These are phyloP conservation scores for Pseudocercospora cruenta DNA, from an alignment of 2,329 filamentous ascomycete genomes.

Conservation along the genomic window DNA sequence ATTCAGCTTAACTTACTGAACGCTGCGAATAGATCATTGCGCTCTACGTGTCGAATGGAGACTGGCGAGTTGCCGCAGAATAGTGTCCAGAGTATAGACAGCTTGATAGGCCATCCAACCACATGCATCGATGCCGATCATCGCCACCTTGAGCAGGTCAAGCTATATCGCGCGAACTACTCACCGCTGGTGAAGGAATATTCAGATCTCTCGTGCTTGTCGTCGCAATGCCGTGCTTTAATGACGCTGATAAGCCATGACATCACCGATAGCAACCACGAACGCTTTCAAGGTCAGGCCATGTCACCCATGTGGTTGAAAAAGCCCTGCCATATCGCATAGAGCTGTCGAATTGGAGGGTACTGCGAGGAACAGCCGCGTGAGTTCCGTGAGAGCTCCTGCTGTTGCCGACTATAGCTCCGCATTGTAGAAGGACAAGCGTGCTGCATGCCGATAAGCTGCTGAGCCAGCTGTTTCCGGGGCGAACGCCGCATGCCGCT, in stretches of 20 bases:
- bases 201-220: neutral
- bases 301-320: neutral
- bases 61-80: too few relatives aligned
- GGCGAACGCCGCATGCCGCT: slow-evolving; percentile 3
- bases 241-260: slow-evolving; percentile 7
- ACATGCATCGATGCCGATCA: neutral
- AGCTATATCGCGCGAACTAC: neutral
- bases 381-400: slow-evolving; percentile 10
- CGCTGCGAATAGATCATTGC: too few relatives aligned
- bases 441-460: slow-evolving; percentile 12
- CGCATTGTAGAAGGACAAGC: slow-evolving; percentile 5
- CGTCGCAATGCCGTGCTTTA: neutral
- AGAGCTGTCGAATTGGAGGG: neutral
- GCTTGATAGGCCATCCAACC: too few relatives aligned
- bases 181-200: neutral
- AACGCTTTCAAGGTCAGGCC: slow-evolving; percentile 1
- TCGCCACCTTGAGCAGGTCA: neutral
- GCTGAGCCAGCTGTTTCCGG: slow-evolving; percentile 4
- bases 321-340: neutral
- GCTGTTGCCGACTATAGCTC: slow-evolving; percentile 13
- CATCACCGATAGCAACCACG: neutral
- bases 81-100: too few relatives aligned
- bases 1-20: too few relatives aligned
- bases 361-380: slow-evolving; percentile 13
- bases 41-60: too few relatives aligned